phyloP scores from a whole-genome alignment of 129 eudicot species.

The Tanacetum coccineum region DNA sequence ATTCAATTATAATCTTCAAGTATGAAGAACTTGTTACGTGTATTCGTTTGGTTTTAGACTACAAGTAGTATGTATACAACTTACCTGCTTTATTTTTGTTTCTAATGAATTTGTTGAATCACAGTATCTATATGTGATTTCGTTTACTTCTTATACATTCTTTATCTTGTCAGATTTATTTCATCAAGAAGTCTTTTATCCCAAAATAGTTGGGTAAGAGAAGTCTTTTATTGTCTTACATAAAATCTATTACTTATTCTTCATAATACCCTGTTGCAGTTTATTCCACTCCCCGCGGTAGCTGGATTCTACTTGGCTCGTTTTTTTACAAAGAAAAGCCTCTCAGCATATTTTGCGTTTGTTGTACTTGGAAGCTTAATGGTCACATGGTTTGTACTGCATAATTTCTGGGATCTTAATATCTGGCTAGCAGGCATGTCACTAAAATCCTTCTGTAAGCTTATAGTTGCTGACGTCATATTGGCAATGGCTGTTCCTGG shows the following conservation, averaged over 20 bases:
- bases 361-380: conserved; percentile 86
- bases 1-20: conserved; percentile 8
- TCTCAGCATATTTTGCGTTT: conserved; percentile 80
- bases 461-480: conserved; percentile 80
- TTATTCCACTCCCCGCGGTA: conserved; percentile 81
- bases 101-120: not conserved
- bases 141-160: not conserved
- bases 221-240: not conserved
- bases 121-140: not conserved
- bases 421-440: conserved; percentile 99
- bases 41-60: conserved; percentile 12
- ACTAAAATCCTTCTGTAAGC: conserved; percentile 83
- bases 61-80: not conserved
- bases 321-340: conserved; percentile 83
- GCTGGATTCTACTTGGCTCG: conserved; percentile 94
- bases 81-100: not conserved
- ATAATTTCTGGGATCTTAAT: conserved; percentile 93
- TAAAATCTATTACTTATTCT: not conserved
- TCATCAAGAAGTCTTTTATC: conserved; percentile 2
- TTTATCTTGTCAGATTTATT: not conserved
- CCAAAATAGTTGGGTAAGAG: not conserved
- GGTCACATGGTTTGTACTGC: conserved; percentile 87
- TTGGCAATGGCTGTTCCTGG: conserved; percentile 94
- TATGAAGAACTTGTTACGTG: not conserved
- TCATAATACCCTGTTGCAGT: conserved; percentile 48